phyloP scores from a whole-genome alignment of 345 rosid species.

The Citrus australasica region DNA sequence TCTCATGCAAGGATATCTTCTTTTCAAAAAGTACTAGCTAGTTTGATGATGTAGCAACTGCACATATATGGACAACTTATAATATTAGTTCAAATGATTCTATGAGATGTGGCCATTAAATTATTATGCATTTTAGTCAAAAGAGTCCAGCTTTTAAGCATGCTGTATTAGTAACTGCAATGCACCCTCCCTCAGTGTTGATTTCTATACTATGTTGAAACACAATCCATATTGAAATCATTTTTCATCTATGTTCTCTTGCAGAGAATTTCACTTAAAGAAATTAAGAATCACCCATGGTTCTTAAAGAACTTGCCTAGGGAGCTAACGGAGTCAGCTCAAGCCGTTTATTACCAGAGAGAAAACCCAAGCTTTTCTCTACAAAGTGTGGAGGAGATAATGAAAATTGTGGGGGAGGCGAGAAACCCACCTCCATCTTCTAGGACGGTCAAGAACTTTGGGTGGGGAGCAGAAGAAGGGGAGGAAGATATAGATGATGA shows the following conservation, averaged over 20 bases:
- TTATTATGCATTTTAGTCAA: background rate
- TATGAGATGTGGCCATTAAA: background rate
- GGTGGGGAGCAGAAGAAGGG: conserved; percentile 63
- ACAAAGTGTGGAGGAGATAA: conserved; percentile 81
- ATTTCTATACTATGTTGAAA: background rate
- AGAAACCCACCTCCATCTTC: conserved; percentile 63
- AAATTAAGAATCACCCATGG: conserved; percentile 91
- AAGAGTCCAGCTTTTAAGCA: background rate
- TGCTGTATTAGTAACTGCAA: background rate
- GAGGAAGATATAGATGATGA: conserved; percentile 57
- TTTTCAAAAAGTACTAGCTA: background rate
- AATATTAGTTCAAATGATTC: background rate
- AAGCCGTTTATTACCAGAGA: conserved; percentile 69
- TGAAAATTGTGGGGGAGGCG: conserved; percentile 91
- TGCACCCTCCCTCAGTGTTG: background rate
- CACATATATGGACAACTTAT: background rate
- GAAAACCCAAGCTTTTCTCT: conserved; percentile 67
- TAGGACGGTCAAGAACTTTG: conserved; percentile 51
- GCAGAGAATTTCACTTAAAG: conserved; percentile 78
- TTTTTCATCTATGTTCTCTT: background rate
- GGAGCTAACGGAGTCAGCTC: conserved; percentile 79
- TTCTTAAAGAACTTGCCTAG: conserved; percentile 87
- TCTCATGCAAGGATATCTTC: background rate
- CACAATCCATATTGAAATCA: background rate
- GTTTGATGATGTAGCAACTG: background rate